Base-by-base conservation (phyloP, 768 basidiomycete genomes). In the Scleroderma citrinum region DNA sequence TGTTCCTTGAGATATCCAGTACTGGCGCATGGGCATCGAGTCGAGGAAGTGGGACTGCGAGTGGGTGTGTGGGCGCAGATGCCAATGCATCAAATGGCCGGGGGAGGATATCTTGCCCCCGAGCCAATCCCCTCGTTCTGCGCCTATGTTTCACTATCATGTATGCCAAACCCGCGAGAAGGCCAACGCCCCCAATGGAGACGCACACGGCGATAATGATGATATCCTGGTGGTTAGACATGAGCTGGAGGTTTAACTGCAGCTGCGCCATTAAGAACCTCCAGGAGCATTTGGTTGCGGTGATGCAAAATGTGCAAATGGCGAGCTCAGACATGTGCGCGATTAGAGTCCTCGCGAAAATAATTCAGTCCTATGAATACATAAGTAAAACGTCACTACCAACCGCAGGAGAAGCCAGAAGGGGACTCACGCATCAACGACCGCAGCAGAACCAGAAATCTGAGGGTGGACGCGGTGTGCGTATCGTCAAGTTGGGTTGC, bases 351-450 rank as follows among this genome's bases (percentile, higher is more conserved):
- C 24, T 40, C 3, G 30, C 21, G 21, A 39, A 64, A 68, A 69
- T 32, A 66, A 68, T 30, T 76, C 77, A 32, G 34, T n/a, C 30
- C 32, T 37, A 20, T n/a, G n/a, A 16, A 48, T 35, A 19, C 24
- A 54, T 30, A 23, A 41, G 32, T 24, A 36, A 31, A 38, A 35
- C 14, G 41, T 19, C 20, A 31, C 34, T 8, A 17, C 20, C 2
- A 11, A 11, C 16, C 37, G 6, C 12, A 19, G 10, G 31, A 6
- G 3, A 23, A 7, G 44, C 21, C 13, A 21, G 49, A 7, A n/a
- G 29, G 8, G 30, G 16, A 69, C 78, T 69, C 52, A 77, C 76
- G 63, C 57, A 57, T 77, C 72, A 48, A 63, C 64, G 51, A 73
- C 60, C 16, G 69, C 59, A 36, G 64, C 76, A 31, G 35, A 32